Percentiles rank a stretch among this genome's conserved stretches.
These are phyloP conservation scores for Raffaelea ambrosiae DNA, from an alignment of 2,329 filamentous ascomycete genomes.

Conservation along the genomic window DNA sequence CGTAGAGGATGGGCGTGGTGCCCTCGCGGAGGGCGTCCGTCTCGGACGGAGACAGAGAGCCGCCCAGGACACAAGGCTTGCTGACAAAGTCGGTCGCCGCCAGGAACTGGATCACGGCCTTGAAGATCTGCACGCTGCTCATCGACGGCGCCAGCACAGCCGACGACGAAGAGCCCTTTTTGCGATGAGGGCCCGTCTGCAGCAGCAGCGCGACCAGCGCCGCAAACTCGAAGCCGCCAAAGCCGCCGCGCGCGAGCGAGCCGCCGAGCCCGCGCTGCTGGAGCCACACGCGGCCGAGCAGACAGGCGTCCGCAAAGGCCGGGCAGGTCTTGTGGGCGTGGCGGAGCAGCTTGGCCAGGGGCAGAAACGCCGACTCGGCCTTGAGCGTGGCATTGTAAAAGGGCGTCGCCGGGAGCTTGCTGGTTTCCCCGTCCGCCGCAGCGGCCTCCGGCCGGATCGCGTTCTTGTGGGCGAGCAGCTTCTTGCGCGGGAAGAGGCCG, in stretches of 20 bases:
- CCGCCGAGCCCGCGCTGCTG: slow-evolving; percentile 75
- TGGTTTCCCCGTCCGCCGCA: slow-evolving; percentile 29
- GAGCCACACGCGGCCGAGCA: slow-evolving; percentile 82
- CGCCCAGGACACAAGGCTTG: slow-evolving; percentile 51
- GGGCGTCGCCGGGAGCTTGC: slow-evolving; percentile 49
- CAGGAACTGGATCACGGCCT: slow-evolving; percentile 83
- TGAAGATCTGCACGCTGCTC: slow-evolving; percentile 90
- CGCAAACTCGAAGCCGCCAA: slow-evolving; percentile 89
- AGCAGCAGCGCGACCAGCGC: slow-evolving; percentile 72
- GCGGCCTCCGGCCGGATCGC: slow-evolving; percentile 56
- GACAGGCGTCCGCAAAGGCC: slow-evolving; percentile 72
- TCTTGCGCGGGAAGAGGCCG: slow-evolving; percentile 59
- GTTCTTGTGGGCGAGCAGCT: slow-evolving; percentile 61
- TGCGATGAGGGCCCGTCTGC: slow-evolving; percentile 49
- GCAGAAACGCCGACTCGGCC: slow-evolving; percentile 63
- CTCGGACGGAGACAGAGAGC: slow-evolving; percentile 20
- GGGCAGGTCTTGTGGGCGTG: slow-evolving; percentile 59
- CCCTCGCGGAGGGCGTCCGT: slow-evolving; percentile 26
- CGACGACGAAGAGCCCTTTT: slow-evolving; percentile 31
- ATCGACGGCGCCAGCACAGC: slow-evolving; percentile 65
- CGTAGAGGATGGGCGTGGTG: slow-evolving; percentile 65
- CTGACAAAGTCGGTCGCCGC: slow-evolving; percentile 63
- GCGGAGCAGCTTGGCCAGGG: slow-evolving; percentile 70
- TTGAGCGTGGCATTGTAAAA: slow-evolving; percentile 86
- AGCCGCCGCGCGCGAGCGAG: slow-evolving; percentile 65